These are phyloP conservation scores for Lentinula aciculospora DNA, from an alignment of 768 basidiomycete species.

Conservation along the genomic window DNA sequence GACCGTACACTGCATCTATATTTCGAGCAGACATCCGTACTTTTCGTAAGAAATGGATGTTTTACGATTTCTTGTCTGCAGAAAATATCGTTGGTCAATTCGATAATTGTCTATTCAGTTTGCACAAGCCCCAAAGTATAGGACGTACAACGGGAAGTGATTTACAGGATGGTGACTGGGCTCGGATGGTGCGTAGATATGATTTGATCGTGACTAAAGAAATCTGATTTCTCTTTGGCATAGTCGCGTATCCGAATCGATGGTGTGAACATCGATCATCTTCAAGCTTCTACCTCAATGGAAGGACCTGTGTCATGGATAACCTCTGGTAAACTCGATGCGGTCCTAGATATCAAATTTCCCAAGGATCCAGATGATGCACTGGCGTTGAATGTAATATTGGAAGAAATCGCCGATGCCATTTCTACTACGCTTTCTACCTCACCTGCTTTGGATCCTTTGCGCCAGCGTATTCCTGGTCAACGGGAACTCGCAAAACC, in stretches of 20 bases:
- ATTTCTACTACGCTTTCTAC: constrained; percentile 61
- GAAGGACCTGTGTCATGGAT: constrained; percentile 97
- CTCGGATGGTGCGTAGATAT: constrained; percentile 67
- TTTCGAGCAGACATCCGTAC: constrained; percentile 85
- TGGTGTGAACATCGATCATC: constrained; percentile 93
- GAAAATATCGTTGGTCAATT: constrained; percentile 97
- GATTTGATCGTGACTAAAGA: background rate
- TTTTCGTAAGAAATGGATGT: constrained; percentile 90
- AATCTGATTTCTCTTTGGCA: background rate
- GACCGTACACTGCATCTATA: constrained; percentile 88
- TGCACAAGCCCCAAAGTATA: constrained; percentile 95
- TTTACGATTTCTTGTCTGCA: constrained; percentile 91
- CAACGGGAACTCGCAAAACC: constrained; percentile 85
- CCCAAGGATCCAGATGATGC: constrained; percentile 72
- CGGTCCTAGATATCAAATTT: constrained; percentile 97
- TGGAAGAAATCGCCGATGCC: constrained; percentile 88
- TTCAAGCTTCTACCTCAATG: constrained; percentile 75
- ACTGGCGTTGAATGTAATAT: constrained; percentile 68
- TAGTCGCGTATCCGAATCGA: constrained; percentile 96
- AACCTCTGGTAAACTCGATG: constrained; percentile 92
- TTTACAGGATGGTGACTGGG: constrained; percentile 77
- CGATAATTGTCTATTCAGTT: constrained; percentile 94
- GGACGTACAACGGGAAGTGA: constrained; percentile 87
- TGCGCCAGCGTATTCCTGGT: constrained; percentile 66
- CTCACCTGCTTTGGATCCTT: constrained; percentile 29